These are phyloP conservation scores for Linum lewisii DNA, from an alignment of 345 rosid genomes.

Conservation along the genomic window DNA sequence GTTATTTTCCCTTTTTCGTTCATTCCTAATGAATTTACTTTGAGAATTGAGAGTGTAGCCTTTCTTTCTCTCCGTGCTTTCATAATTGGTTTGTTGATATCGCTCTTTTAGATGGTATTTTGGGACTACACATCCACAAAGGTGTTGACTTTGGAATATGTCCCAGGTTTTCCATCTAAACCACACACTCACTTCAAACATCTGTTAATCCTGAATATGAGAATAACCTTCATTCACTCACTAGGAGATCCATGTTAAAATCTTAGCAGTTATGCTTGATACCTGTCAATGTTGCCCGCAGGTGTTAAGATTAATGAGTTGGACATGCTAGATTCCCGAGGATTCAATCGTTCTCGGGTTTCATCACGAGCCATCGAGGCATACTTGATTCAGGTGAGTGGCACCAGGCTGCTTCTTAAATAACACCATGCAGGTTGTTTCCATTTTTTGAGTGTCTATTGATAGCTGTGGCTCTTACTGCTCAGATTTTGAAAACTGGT, in stretches of 20 bases:
- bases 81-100: slow-evolving; percentile 5
- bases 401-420: slow-evolving; percentile 2
- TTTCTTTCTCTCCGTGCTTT: background rate
- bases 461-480: background rate
- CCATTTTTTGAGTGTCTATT: slow-evolving; percentile 1
- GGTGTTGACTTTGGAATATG: slow-evolving; percentile 95
- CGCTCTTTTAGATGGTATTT: slow-evolving; percentile 48
- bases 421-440: background rate
- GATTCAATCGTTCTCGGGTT: slow-evolving; percentile 57
- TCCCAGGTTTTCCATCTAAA: slow-evolving; percentile 57
- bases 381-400: slow-evolving; percentile 80
- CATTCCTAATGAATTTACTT: background rate
- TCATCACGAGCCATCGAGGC: slow-evolving; percentile 87
- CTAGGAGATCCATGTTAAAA: slow-evolving; percentile 3
- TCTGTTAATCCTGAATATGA: too few species aligned
- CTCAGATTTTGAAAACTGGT: slow-evolving; percentile 82
- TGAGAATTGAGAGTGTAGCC: background rate
- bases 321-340: slow-evolving; percentile 48
- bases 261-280: background rate
- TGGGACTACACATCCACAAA: slow-evolving; percentile 93
- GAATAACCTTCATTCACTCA: slow-evolving; percentile 5
- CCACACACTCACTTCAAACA: slow-evolving; percentile 5
- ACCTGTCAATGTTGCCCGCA: slow-evolving; percentile 13
- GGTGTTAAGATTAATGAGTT: slow-evolving; percentile 71
- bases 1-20: background rate